A percentile compares a stretch with the other conserved stretches of the same genome.
phyloP scores from a whole-genome alignment of 1,284 basidiomycete genomes.

The Ganoderma leucocontextum region DNA sequence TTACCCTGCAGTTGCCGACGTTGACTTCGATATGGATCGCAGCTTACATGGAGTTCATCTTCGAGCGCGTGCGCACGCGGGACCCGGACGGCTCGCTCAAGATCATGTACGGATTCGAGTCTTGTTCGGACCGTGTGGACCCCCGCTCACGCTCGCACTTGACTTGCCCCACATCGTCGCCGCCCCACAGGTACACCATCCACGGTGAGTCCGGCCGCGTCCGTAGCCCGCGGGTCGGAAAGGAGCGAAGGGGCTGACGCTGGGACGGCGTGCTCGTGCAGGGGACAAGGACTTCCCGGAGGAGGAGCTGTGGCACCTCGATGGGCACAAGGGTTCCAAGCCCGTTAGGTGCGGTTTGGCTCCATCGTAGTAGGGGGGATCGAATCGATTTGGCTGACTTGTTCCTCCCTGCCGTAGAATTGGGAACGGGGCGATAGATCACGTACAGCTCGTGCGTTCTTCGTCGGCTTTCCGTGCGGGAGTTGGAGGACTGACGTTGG shows the following conservation, averaged over 20 bases:
- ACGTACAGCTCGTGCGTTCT: slow-evolving; percentile 78
- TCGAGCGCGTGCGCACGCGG: slow-evolving; percentile 80
- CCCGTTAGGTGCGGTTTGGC: slow-evolving; percentile 58
- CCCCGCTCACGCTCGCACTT: background rate
- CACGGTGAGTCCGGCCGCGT: slow-evolving; percentile 68
- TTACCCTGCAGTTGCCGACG: background rate
- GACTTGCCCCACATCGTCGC: background rate
- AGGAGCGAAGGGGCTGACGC: background rate
- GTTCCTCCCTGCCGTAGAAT: slow-evolving; percentile 55
- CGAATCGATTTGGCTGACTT: background rate
- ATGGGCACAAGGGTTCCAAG: slow-evolving; percentile 86
- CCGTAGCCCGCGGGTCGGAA: too few relatives aligned
- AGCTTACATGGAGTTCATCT: slow-evolving; percentile 93
- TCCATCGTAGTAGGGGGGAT: background rate
- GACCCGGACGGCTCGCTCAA: slow-evolving; percentile 90
- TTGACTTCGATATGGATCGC: background rate
- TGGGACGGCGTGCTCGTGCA: slow-evolving; percentile 36
- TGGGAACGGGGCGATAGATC: slow-evolving; percentile 90
- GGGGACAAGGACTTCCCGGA: slow-evolving; percentile 87
- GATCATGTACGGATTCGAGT: slow-evolving; percentile 70
- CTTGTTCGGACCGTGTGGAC: background rate
- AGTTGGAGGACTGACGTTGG: background rate
- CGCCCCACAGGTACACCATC: slow-evolving; percentile 69
- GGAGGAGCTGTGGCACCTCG: slow-evolving; percentile 82
- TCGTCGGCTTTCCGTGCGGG: background rate